Base-by-base conservation (phyloP, 805 yeast genomes). In the Lipomyces starkeyi region DNA sequence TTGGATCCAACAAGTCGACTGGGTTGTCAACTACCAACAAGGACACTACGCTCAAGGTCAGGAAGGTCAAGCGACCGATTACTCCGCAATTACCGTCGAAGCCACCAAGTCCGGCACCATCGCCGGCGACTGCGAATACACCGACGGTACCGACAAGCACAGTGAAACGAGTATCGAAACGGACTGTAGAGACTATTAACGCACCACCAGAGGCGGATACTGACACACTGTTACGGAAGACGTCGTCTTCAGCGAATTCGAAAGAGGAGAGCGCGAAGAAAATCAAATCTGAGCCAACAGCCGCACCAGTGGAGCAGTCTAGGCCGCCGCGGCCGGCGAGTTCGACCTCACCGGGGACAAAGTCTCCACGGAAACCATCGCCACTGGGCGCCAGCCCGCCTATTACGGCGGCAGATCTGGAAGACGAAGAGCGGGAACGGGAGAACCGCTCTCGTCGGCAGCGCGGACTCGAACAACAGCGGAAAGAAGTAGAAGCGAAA, bases 381-480 rank as follows among this genome's bases (percentile, higher is more conserved):
- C 72, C 72, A n/a, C 62, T 69, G 13, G 72, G 72, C 20, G 68
- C 72, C 2, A 49, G 64, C 17, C 71, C 72, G 47, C 71, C 71
- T 13, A 54, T 67, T 34, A 63, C 65, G 14, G 72, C 72, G 0
- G 65, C 60, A 2, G 68, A 63, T 29, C 60, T 67, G 25, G 63
- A 54, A 6, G 61, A 61, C 35, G 60, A 57, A 57, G 32, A 22
- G 56, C 27, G 32, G 56, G 56, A 20, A 14, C 54, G 54, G 54
- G 53, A 22, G 40, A 59, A n/a, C 49, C 62, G 17, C 32, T 22
- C 27, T 32, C 49, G 32, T 20, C 29, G 52, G 61, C 34, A 47
- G 17, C 54, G 52, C 14, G 25, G 34, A 22, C 8, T 17, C n/a
- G 49, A 43, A 17, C 47, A 32, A n/a, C 54, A 9, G 13, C 32